These are phyloP conservation scores for Pythium monospermum DNA, from an alignment of 352 stramenopile genomes.

Conservation along the genomic window DNA sequence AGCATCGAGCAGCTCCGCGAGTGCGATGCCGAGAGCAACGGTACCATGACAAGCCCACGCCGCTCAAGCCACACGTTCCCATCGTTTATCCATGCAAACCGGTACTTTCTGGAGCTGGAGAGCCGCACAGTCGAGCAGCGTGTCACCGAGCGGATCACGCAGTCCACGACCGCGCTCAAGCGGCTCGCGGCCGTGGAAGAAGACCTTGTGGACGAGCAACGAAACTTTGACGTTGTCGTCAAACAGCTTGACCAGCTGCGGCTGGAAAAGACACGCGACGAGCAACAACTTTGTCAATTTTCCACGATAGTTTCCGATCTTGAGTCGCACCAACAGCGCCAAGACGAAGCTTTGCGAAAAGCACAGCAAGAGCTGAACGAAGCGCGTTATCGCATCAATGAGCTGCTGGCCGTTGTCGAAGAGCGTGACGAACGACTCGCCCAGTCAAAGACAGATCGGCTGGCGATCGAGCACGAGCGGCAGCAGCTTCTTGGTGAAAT, in stretches of 20 bases:
- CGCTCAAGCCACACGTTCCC: slow-evolving; percentile 24
- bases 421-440: neutral
- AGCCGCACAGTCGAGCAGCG: slow-evolving; percentile 11
- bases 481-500: slow-evolving; percentile 42
- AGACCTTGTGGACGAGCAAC: slow-evolving; percentile 64
- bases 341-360: too few relatives aligned
- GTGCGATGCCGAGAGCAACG: neutral
- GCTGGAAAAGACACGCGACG: slow-evolving; percentile 21
- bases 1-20: slow-evolving; percentile 4
- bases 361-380: too few relatives aligned
- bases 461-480: slow-evolving; percentile 25
- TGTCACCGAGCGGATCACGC: slow-evolving; percentile 15
- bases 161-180: slow-evolving; percentile 39
- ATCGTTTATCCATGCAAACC: slow-evolving; percentile 50
- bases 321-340: too few relatives aligned
- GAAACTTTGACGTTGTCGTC: slow-evolving; percentile 61
- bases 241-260: slow-evolving; percentile 49
- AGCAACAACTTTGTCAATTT: slow-evolving; percentile 5
- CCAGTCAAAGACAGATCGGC: slow-evolving; percentile 1
- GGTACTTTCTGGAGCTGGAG: slow-evolving; percentile 28
- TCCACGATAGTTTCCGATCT: too few relatives aligned
- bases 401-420: neutral
- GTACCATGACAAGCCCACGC: neutral
- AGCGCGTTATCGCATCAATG: too few relatives aligned
- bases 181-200: slow-evolving; percentile 52